Conservation (phyloP, 169 alveolate genomes). For the Plasmodium inui region DNA sequence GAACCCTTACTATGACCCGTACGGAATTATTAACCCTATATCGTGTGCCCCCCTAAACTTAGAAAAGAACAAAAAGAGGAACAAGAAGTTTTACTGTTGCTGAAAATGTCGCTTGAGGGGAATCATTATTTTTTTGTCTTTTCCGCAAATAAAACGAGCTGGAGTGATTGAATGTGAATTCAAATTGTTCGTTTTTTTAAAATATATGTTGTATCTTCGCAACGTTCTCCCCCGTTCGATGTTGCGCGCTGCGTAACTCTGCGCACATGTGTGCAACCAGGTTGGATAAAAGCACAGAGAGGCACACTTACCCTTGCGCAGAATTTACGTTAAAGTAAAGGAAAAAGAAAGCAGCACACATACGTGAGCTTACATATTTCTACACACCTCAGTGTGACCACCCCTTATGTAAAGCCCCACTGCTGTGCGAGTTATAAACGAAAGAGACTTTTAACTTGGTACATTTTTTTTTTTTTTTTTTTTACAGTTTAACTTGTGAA, state of each 20-base stretch:
- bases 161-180: background rate
- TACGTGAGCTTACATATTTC: background rate
- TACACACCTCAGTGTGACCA: background rate
- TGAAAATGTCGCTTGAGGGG: conserved; percentile 1
- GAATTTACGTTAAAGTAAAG: background rate
- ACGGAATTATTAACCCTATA: conserved; percentile 73
- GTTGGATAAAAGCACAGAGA: background rate
- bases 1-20: conserved; percentile 75
- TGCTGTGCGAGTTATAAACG: background rate
- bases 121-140: conserved; percentile 5
- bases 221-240: background rate
- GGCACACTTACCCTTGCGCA: background rate
- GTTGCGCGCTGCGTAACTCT: background rate
- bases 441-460: background rate
- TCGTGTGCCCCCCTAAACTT: conserved; percentile 38
- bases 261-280: background rate
- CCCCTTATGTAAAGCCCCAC: background rate
- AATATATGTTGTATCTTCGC: background rate
- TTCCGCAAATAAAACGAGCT: background rate
- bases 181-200: background rate
- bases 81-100: conserved; percentile 64
- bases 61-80: conserved; percentile 39
- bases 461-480: background rate
- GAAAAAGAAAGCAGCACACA: background rate
- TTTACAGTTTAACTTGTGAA: background rate